Percentiles rank a stretch among this genome's conserved stretches.
These are phyloP conservation scores for Roridomyces roridus DNA, from an alignment of 768 basidiomycete species.

Conservation along the genomic window DNA sequence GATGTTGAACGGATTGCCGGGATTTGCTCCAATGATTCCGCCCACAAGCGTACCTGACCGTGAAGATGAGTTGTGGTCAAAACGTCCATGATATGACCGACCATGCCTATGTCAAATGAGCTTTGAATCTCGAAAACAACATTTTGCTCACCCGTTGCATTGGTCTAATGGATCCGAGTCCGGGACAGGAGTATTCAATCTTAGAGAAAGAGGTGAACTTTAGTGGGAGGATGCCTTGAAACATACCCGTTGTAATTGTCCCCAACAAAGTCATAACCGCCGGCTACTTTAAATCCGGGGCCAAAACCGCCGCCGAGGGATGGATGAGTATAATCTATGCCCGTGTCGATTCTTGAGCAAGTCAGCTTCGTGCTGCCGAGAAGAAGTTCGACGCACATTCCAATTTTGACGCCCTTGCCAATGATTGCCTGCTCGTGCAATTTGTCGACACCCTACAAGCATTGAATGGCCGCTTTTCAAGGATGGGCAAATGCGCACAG, in stretches of 20 bases:
- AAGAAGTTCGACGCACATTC: constrained; percentile 58
- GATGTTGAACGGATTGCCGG: constrained; percentile 66
- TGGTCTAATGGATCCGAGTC: constrained; percentile 60
- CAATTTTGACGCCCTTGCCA: constrained; percentile 72
- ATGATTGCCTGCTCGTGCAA: constrained; percentile 66
- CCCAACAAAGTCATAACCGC: constrained; percentile 65
- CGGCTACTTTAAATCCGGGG: constrained; percentile 55
- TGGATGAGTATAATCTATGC: constrained; percentile 63
- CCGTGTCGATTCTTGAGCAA: constrained; percentile 26
- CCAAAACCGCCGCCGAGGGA: constrained; percentile 60
- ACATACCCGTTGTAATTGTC: constrained; percentile 59
- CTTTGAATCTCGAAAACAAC: neutral
- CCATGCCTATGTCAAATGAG: constrained; percentile 6
- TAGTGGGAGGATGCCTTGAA: no score
- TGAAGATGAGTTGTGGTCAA: no score
- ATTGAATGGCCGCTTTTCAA: neutral
- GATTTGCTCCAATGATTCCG: constrained; percentile 69
- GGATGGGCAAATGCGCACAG: constrained; percentile 39
- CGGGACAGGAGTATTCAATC: constrained; percentile 55
- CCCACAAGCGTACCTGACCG: no score
- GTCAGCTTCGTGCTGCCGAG: constrained; percentile 4
- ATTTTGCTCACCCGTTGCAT: constrained; percentile 42
- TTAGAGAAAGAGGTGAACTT: no score
- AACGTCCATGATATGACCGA: no score
- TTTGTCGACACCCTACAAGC: constrained; percentile 62